Evolutionary conservation across 306 rosid species (phyloP).

Genomic region (Acmispon strigosus): DNA sequence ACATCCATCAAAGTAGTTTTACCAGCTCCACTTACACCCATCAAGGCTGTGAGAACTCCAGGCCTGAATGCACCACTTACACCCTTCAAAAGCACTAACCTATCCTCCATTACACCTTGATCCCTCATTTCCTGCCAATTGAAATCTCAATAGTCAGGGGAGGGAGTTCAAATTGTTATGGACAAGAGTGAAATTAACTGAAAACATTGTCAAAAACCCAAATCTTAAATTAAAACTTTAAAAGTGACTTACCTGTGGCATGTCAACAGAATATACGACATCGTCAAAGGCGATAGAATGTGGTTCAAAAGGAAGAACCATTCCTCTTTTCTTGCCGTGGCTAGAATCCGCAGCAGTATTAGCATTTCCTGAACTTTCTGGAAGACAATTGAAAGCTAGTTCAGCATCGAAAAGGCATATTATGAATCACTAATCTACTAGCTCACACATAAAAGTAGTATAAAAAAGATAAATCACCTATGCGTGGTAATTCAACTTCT

Average conservation of each 20-base stretch:
- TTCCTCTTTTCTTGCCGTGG: slow-evolving; percentile 34
- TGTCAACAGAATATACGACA: slow-evolving; percentile 49
- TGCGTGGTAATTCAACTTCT: slow-evolving; percentile 14
- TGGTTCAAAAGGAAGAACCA: slow-evolving; percentile 62
- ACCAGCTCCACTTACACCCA: slow-evolving; percentile 78
- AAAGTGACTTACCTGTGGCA: slow-evolving; percentile 41
- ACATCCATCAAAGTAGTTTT: slow-evolving; percentile 72
- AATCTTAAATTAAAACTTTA: neutral
- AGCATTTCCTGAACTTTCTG: slow-evolving; percentile 22
- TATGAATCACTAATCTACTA: neutral
- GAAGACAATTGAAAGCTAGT: neutral
- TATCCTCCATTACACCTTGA: slow-evolving; percentile 38
- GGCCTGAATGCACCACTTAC: slow-evolving; percentile 67
- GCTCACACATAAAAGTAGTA: neutral
- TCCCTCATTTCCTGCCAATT: slow-evolving; percentile 48
- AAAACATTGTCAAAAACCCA: neutral
- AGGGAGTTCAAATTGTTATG: neutral
- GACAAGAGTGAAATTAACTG: neutral
- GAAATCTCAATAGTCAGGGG: neutral
- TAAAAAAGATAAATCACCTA: slow-evolving; percentile 26
- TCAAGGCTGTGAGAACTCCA: slow-evolving; percentile 68
- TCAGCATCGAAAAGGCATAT: neutral
- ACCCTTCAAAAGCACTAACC: slow-evolving; percentile 46
- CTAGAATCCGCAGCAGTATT: neutral
- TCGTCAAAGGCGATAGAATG: slow-evolving; percentile 45